A percentile compares a stretch with the other conserved stretches of the same genome.
Evolutionary conservation across 331 rosid species (phyloP).

Genomic region (Quercus tomentella): DNA sequence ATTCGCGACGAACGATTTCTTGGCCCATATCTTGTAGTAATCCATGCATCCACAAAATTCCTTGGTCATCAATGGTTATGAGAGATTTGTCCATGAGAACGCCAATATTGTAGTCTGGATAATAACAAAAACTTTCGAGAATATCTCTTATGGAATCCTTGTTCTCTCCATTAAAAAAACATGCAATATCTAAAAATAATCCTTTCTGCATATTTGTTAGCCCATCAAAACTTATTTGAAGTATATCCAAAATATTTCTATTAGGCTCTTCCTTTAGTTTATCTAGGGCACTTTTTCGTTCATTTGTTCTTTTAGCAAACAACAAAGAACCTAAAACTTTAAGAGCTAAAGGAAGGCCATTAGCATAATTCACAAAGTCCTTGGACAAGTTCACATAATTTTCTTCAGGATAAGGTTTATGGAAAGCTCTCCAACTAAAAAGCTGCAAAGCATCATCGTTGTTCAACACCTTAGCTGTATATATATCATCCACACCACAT

Average conservation of each 20-base stretch:
- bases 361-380: background rate
- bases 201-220: background rate
- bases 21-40: background rate
- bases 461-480: background rate
- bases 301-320: background rate
- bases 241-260: background rate
- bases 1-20: too few relatives aligned
- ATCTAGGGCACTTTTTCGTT: background rate
- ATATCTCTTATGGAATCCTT: background rate
- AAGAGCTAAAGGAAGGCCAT: background rate
- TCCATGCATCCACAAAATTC: background rate
- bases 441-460: background rate
- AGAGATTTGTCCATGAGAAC: background rate
- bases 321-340: background rate
- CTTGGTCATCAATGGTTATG: background rate
- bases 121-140: background rate
- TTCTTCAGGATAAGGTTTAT: background rate
- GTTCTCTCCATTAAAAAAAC: background rate
- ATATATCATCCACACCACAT: background rate
- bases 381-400: background rate
- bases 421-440: background rate
- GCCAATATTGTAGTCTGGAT: background rate
- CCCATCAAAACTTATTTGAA: background rate
- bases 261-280: background rate
- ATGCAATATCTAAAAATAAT: conserved; percentile 1